Conservation (phyloP, 1,284 basidiomycete species). For the Melampsora occidentalis region DNA sequence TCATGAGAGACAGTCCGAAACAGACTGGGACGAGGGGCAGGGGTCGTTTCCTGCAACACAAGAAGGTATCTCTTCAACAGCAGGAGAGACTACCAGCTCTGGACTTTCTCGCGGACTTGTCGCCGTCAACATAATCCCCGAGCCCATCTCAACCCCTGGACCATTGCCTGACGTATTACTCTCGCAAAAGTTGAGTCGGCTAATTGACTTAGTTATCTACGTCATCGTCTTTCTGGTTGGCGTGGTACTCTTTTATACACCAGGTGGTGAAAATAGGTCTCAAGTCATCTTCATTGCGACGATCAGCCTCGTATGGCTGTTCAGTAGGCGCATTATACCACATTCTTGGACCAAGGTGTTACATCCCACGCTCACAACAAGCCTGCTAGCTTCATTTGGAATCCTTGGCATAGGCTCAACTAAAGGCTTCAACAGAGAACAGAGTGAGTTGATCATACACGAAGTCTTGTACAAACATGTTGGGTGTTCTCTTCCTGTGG, state of each 20-base stretch:
- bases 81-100: not conserved
- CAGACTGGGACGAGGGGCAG: not conserved
- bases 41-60: not conserved
- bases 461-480: not conserved
- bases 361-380: constrained; percentile 18
- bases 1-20: too few species aligned
- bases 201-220: constrained; percentile 14
- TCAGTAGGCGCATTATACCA: constrained; percentile 17
- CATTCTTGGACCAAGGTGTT: constrained; percentile 23
- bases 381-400: not conserved
- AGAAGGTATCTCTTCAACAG: not conserved
- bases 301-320: constrained; percentile 12
- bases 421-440: not conserved
- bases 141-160: constrained; percentile 8
- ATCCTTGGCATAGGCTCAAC: constrained; percentile 2
- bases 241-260: constrained; percentile 16
- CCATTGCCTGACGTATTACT: not conserved
- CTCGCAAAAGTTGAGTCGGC: not conserved
- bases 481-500: not conserved
- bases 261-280: constrained; percentile 12
- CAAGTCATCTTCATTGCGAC: constrained; percentile 8
- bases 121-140: not conserved
- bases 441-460: not conserved
- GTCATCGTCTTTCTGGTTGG: constrained; percentile 13
- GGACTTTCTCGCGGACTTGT: constrained; percentile 2